Percentiles rank a stretch among this genome's conserved stretches.
Evolutionary conservation across 352 stramenopile species (phyloP).

Genomic region (Phytophthora podocarpi): DNA sequence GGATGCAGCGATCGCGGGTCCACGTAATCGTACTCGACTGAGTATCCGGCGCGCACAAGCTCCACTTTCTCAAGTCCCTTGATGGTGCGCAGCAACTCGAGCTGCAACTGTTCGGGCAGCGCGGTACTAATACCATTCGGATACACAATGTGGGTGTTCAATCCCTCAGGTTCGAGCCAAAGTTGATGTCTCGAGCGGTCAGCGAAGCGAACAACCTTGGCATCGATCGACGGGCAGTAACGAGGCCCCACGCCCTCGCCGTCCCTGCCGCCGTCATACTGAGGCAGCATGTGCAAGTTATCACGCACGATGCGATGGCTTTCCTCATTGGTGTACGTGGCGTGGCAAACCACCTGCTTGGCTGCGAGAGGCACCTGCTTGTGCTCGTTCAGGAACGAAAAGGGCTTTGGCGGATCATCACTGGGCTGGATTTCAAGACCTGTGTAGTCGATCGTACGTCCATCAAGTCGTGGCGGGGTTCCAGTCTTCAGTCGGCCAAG

Average conservation of each 20-base stretch:
- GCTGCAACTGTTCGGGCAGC: conserved; percentile 95
- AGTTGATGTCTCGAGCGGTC: conserved; percentile 87
- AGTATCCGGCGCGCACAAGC: conserved; percentile 96
- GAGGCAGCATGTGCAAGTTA: conserved; percentile 93
- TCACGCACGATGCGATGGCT: conserved; percentile 95
- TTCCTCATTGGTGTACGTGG: conserved; percentile 96
- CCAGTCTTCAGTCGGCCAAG: conserved; percentile 97
- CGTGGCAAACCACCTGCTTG: conserved; percentile 92
- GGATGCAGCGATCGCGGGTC: conserved; percentile 93
- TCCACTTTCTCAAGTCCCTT: conserved; percentile 95
- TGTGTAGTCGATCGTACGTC: conserved; percentile 95
- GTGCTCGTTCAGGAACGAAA: conserved; percentile 94
- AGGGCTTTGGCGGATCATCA: conserved; percentile 90
- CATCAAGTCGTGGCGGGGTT: conserved; percentile 96
- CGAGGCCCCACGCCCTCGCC: conserved; percentile 74
- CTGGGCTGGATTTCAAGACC: conserved; percentile 91
- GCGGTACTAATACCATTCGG: conserved; percentile 96
- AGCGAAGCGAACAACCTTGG: conserved; percentile 91
- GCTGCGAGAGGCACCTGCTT: conserved; percentile 62
- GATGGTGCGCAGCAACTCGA: conserved; percentile 95
- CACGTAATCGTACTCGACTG: conserved; percentile 99
- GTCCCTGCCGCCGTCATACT: conserved; percentile 88
- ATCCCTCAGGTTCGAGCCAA: conserved; percentile 98
- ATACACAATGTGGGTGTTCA: conserved; percentile 97
- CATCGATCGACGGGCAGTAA: conserved; percentile 98